Evolutionary conservation across 1,284 basidiomycete genomes (phyloP).

Genomic region (Pseudozyma thailandica): DNA sequence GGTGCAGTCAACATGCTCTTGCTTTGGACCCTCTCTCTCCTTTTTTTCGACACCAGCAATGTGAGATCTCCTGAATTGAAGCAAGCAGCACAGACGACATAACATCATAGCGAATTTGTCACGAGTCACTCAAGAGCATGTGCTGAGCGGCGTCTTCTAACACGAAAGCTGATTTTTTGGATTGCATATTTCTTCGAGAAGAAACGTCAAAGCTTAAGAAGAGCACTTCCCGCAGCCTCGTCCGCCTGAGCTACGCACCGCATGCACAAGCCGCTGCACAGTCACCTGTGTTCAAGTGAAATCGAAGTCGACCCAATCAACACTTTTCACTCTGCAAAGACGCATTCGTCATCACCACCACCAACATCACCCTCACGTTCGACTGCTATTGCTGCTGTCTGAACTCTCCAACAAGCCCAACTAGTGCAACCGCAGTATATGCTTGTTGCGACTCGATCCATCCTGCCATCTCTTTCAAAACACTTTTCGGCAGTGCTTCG

Average conservation of each 20-base stretch:
- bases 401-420: background rate
- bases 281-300: background rate
- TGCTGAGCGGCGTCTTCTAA: background rate
- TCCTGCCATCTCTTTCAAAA: constrained; percentile 27
- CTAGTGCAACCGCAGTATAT: constrained; percentile 12
- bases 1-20: background rate
- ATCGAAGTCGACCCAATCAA: background rate
- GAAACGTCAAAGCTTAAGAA: no score
- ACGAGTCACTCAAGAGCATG: no score
- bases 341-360: constrained; percentile 4
- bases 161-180: background rate
- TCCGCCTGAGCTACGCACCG: no score
- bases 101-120: no score
- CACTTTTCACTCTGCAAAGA: background rate
- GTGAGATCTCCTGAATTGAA: no score
- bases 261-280: no score
- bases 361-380: background rate
- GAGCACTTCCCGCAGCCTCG: no score
- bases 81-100: no score
- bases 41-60: background rate
- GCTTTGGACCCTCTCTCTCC: constrained; percentile 6
- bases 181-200: constrained; percentile 6
- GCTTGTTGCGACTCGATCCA: constrained; percentile 34
- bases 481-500: constrained; percentile 26
- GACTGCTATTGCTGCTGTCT: constrained; percentile 6